Evolutionary conservation across 441 rosid genomes (phyloP).

Genomic region (Erodium moschatum): DNA sequence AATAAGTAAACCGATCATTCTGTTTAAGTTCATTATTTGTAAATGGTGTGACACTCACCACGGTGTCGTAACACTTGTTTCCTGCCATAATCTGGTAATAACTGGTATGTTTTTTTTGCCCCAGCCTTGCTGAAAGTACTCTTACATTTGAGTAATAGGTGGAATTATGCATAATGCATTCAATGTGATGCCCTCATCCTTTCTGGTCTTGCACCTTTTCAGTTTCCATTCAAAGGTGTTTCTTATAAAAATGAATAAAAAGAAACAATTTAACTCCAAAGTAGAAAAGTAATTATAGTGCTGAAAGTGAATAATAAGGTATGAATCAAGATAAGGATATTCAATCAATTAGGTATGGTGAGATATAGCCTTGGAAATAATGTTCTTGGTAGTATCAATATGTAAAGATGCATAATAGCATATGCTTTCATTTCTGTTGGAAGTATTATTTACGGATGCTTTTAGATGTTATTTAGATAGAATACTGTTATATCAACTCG

Average conservation of each 20-base stretch:
- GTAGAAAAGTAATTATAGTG: not conserved
- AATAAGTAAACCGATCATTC: not conserved
- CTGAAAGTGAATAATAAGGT: constrained; percentile 1
- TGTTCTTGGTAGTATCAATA: not conserved
- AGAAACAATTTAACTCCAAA: not conserved
- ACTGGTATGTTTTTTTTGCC: not conserved
- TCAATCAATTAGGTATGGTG: not conserved
- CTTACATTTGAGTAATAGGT: not conserved
- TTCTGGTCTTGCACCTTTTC: not conserved
- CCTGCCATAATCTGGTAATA: not conserved
- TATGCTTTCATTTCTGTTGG: not conserved
- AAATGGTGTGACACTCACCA: not conserved
- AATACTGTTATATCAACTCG: not conserved
- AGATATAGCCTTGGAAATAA: constrained; percentile 6
- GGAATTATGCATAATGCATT: not conserved
- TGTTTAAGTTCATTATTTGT: not conserved
- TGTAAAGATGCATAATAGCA: not conserved
- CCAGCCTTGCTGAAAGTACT: not conserved
- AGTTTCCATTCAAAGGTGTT: not conserved
- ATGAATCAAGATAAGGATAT: not conserved
- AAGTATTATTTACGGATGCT: not conserved
- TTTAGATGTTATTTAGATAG: not conserved
- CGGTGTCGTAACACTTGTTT: not conserved
- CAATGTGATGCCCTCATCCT: not conserved
- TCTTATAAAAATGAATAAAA: not conserved